Percentiles rank a stretch among this genome's conserved stretches.
Evolutionary conservation across 306 rosid species (phyloP).

Genomic region (Alnus rubra): DNA sequence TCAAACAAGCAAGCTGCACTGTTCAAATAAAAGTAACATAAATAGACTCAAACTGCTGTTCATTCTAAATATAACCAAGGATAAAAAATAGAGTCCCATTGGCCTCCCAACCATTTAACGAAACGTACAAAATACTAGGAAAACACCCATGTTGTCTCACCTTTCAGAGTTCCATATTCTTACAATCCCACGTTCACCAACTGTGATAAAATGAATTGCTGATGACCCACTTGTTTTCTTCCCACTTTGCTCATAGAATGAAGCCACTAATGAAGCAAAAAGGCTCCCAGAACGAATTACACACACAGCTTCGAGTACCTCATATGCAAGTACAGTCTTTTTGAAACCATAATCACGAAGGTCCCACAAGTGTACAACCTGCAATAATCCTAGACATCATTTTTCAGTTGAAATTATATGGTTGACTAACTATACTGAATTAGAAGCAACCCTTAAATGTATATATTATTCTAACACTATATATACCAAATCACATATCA

Average conservation of each 20-base stretch:
- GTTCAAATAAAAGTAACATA: constrained; percentile 38
- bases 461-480: neutral
- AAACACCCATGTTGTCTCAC: constrained; percentile 41
- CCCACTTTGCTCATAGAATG: constrained; percentile 30
- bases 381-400: constrained; percentile 34
- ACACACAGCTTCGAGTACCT: constrained; percentile 87
- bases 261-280: constrained; percentile 54
- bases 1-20: constrained; percentile 90
- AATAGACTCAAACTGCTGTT: constrained; percentile 25
- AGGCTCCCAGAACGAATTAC: constrained; percentile 49
- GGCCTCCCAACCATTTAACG: neutral
- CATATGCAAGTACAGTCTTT: constrained; percentile 83
- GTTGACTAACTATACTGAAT: neutral
- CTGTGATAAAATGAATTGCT: constrained; percentile 65
- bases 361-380: constrained; percentile 95
- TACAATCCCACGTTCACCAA: constrained; percentile 85
- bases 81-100: neutral
- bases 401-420: constrained; percentile 3
- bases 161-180: constrained; percentile 93
- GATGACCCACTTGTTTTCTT: constrained; percentile 44
- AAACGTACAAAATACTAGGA: constrained; percentile 9
- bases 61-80: constrained; percentile 13
- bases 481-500: neutral
- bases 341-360: constrained; percentile 72
- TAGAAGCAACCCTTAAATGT: neutral